Evolutionary conservation across 257 asterid species (phyloP), one percentile per base, ranked within the genome.

Genomic region (Galeopsis tetrahit): DNA sequence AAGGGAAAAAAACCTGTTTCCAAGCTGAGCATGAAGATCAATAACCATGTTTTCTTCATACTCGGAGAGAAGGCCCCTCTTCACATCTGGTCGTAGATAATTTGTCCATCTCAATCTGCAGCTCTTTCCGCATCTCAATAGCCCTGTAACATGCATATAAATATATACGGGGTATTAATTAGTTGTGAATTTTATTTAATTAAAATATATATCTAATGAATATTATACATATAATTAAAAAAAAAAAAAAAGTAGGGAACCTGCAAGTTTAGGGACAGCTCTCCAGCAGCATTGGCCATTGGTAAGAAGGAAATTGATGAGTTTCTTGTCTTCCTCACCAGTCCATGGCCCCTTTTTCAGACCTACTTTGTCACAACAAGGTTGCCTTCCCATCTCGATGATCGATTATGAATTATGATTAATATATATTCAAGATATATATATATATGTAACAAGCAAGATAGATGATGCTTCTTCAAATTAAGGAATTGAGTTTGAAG

Each of bases 261-360:
- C 98, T 77, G 98, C 96, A 35, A 93, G 92, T 77, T 93, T 91
- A 46, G 98, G 98, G 70, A 93, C 88, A 83, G 97, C 94, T 72
- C 98, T 86, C 98, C 98, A 93, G 83, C 97, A 93, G 81, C 97
- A 89, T 87, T 93, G 98, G 81, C 96, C 98, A 80, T 93, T 91
- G 43, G 74, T 76, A 36, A 89, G 88, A 39, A 93, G 89, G 88
- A 93, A 93, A 72, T 67, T 82, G 78, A 89, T 85, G 77, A 93
- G 93, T 40, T 91, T 93, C 81, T 84, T 83, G 78, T 93, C 98
- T 81, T 93, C 98, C 1, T 93, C 98, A 62, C 85, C 82, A 32
- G 97, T 91, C 98, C 98, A 93, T 49, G 98, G 96, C 48, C 98
- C 98, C 79, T 91, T 91, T 89, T 93, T 93, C 63, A 93, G 84